Evolutionary conservation across 2,329 filamentous ascomycete genomes (phyloP).

Genomic region (Stenocarpella maydis): DNA sequence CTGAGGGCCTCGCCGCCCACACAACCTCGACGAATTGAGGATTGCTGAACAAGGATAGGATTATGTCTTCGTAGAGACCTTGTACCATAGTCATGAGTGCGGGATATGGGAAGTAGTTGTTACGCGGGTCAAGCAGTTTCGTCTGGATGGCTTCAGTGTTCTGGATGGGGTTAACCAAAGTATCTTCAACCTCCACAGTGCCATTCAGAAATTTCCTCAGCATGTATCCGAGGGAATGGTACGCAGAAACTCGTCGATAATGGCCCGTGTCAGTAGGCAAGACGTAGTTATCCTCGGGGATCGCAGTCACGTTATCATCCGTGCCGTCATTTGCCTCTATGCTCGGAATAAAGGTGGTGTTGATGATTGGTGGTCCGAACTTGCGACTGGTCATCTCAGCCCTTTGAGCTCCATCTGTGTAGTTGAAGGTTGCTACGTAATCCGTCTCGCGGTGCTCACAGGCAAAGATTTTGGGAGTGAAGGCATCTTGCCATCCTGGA

Average conservation of each 20-base stretch:
- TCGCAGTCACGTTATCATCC: conserved; percentile 46
- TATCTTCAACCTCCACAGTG: conserved; percentile 41
- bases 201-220: conserved; percentile 47
- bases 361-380: conserved; percentile 44
- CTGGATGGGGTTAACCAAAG: conserved; percentile 41
- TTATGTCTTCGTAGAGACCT: conserved; percentile 44
- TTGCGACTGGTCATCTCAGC: conserved; percentile 40
- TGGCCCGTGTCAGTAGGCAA: conserved; percentile 40
- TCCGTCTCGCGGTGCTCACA: conserved; percentile 50
- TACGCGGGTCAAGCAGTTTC: conserved; percentile 48
- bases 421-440: conserved; percentile 48
- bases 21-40: conserved; percentile 33
- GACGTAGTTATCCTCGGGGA: conserved; percentile 45
- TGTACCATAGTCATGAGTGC: conserved; percentile 43
- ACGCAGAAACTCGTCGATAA: conserved; percentile 47
- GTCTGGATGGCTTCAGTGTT: conserved; percentile 51
- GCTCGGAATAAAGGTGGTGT: conserved; percentile 44
- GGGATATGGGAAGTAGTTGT: conserved; percentile 44
- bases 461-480: conserved; percentile 47
- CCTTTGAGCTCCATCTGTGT: conserved; percentile 43
- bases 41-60: conserved; percentile 36
- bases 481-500: conserved; percentile 43
- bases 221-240: conserved; percentile 46
- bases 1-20: conserved; percentile 43
- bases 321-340: conserved; percentile 47